Base-by-base conservation (phyloP, 257 asterid species). In the Jaltomata sinuosa region DNA sequence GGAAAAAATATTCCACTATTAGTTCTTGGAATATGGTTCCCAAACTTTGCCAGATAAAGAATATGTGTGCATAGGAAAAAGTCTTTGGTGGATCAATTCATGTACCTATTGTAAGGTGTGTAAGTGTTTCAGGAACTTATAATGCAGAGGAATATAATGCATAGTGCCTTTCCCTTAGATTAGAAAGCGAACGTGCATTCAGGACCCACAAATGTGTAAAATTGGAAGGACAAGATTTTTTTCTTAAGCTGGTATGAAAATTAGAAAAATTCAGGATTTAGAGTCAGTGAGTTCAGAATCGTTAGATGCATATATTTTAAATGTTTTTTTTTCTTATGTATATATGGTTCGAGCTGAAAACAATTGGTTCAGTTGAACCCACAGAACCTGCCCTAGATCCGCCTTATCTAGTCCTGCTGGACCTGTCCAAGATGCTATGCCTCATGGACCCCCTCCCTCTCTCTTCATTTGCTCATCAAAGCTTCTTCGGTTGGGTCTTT, bases 11-110 rank as follows among this genome's bases (percentile, higher is more conserved):
- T 85, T 87, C 93, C 89, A 83, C 91, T 89, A 87, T 86, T 82
- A 88, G 77, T 88, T 90, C 94, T 54, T 77, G 74, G 98, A 92
- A 96, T 94, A 90, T 87, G 99, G 92, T 96, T 96, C 98, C 85
- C 36, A 89, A 87, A 87, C 92, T 91, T 90, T 88, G 87, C 84
- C 84, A 59, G 84, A 82, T 40, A 89, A 89, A 85, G 93, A 91
- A 90, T 87, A 88, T 83, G 86, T 85, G 86, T 90, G 88, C 85
- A 85, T 87, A 69, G 79, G 74, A 50, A 89, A 91, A 88, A 89
- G 88, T 84, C 85, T 54, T 76, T 67, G 89, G 88, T 87, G 97
- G 89, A 93, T 91, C 93, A 83, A 91, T 93, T 90, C 97, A 90
- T 87, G 96, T 91, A 92, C 93, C 91, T 72, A 89, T 87, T 89